Base-by-base conservation (phyloP, 805 yeast genomes). In the Torulaspora microellipsoides region DNA sequence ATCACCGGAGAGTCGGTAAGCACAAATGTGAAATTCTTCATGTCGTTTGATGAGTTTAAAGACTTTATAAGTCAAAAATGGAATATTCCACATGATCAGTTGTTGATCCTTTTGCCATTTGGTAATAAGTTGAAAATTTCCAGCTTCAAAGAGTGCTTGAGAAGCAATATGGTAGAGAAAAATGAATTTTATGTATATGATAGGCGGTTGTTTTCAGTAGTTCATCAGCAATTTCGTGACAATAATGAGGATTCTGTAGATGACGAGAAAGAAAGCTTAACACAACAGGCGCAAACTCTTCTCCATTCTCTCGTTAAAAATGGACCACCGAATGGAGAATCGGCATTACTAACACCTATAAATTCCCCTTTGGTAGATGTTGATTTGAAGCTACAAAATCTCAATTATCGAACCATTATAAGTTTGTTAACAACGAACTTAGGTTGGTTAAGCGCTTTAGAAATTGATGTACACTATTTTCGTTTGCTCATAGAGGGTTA, bases 171-270 rank as follows among this genome's bases (percentile, higher is more conserved):
- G 2, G 35, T 43, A 70, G 71, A 68, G 71, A 59, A 74, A 27
- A 68, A 66, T 40, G 84, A 80, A 46, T 67, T 83, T 3, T 83
- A 74, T 58, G 79, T 77, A 1, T 83, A 72, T 61, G 88, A 84
- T 59, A 76, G 82, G 58, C 70, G 79, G 36, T 62, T 78, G 36
- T 83, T 83, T 50, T 64, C 72, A 3, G 49, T 54, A 10, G 62
- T 59, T 1, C 53, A 56, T 15, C 47, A 51, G 33, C 65, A 58
- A 37, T 3, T 28, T 4, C 17, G 25, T 20, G 15, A 13, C 27
- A n/a, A 13, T 15, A 15, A 35, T 14, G 17, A 31, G 8, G 15
- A 27, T 9, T 15, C 31, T 25, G 20, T 33, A 11, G 31, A 20
- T 25, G 25, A 38, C 5, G 13, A 37, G 4, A n/a, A 34, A n/a